These are phyloP conservation scores for Cyphellophora europaea DNA, from an alignment of 2,329 filamentous ascomycete species.

Conservation along the genomic window DNA sequence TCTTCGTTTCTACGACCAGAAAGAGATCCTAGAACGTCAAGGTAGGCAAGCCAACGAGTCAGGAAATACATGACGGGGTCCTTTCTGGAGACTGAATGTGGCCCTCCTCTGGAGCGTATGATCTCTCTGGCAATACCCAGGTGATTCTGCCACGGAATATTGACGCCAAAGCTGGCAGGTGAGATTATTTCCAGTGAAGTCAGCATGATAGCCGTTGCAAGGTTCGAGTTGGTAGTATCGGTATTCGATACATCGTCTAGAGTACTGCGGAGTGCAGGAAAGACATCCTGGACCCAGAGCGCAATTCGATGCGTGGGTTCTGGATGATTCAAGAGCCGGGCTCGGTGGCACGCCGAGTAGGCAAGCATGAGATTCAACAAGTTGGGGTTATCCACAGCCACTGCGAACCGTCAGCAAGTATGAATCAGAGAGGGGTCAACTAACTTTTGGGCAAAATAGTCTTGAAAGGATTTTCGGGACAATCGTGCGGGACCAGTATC, in stretches of 20 bases:
- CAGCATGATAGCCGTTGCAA: slow-evolving; percentile 78
- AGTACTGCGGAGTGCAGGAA: slow-evolving; percentile 58
- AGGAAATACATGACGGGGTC: slow-evolving; percentile 63
- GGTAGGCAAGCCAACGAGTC: slow-evolving; percentile 73
- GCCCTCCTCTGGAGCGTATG: slow-evolving; percentile 57
- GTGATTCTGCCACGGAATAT: slow-evolving; percentile 72
- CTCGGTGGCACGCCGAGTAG: slow-evolving; percentile 76
- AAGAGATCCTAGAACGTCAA: slow-evolving; percentile 70
- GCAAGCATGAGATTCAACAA: slow-evolving; percentile 69
- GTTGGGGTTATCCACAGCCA: slow-evolving; percentile 41
- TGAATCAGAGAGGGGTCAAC: slow-evolving; percentile 21
- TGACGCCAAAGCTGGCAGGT: slow-evolving; percentile 70
- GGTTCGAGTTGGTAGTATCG: slow-evolving; percentile 60
- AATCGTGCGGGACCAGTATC: slow-evolving; percentile 54
- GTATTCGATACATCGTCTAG: slow-evolving; percentile 61
- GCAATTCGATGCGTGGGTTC: slow-evolving; percentile 73
- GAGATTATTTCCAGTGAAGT: slow-evolving; percentile 76
- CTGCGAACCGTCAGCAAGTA: slow-evolving; percentile 36
- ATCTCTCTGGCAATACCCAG: slow-evolving; percentile 66
- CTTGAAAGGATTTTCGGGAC: slow-evolving; percentile 51
- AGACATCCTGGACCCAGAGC: slow-evolving; percentile 64
- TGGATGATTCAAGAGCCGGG: slow-evolving; percentile 61
- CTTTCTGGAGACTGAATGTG: slow-evolving; percentile 41
- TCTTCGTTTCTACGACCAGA: slow-evolving; percentile 47
- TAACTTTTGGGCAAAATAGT: slow-evolving; percentile 53